Base-by-base conservation (phyloP, 345 rosid genomes). In the Euphorbia pulcherrima region DNA sequence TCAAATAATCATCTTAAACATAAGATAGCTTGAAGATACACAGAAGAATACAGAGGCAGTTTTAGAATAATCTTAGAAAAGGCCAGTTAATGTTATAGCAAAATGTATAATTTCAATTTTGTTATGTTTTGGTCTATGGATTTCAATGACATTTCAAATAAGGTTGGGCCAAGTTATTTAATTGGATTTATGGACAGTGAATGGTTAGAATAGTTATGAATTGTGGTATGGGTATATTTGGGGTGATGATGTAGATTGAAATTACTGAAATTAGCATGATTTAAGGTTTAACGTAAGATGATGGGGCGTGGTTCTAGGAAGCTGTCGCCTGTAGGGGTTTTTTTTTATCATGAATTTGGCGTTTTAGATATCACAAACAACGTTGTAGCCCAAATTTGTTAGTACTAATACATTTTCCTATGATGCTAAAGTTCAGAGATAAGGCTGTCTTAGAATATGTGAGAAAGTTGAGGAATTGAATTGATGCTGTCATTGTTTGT, bases 241-340 rank as follows among this genome's bases (percentile, higher is more conserved):
- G 47, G 47, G 21, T 62, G 66, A 6, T 63, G 67, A 46, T 26
- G 67, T 27, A 16, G 54, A 63, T 46, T 40, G 51, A 18, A 40
- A 39, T 61, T 21, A n/a, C n/a, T n/a, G 52, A 21, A n/a, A 30
- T 16, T 24, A 7, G 30, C 18, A 23, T 26, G 54, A n/a, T 46
- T 63, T 44, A 20, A 13, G 20, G 66, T n/a, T n/a, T n/a, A n/a
- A n/a, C n/a, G n/a, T n/a, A n/a, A n/a, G n/a, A n/a, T n/a, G n/a
- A 46, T 64, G 67, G 67, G 27, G 67, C 24, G 55, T 64, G 67
- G 16, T 64, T 47, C 67, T 64, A 46, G 40, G 55, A 64, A 64
- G 53, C 40, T 46, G 67, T 47, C 40, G 30, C 26, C 17, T 64
- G 67, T 18, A 14, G 18, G 67, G 67, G 44, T 62, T 23, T 9